Base-by-base conservation (phyloP, 202 grass and related monocot species). In the Cymbopogon flexuosus region DNA sequence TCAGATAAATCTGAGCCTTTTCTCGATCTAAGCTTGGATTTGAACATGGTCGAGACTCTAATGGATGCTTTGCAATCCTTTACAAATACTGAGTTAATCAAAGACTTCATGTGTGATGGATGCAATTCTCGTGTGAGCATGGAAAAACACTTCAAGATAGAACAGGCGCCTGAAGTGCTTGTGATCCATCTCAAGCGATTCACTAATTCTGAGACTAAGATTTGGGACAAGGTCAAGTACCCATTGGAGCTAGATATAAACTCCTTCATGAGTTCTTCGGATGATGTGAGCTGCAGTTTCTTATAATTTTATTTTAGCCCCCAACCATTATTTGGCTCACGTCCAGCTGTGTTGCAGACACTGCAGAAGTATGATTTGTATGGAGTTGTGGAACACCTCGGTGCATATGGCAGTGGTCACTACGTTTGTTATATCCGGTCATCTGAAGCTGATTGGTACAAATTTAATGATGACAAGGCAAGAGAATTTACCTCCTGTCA, bases 101-200 rank as follows among this genome's bases (percentile, higher is more conserved):
- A 86, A 62, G 54, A 60, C 70, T 82, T 82, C 68, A 35, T 51
- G 36, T 86, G 83, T 43, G 83, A 83, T 72, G 79, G 83, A 51
- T 89, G 87, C 61, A 81, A 89, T 57, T 72, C 73, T 73, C 67
- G 34, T 43, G 87, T 83, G 40, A 72, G 65, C 21, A 73, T 82
- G 83, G 87, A 86, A 71, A 89, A 89, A 11, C 87, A 79, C 60
- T 57, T 89, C 5, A 83, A 74, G 60, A 8, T 89, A 64, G 79
- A 86, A 52, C 79, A 83, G 64, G 88, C 79, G 0, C 88, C 88
- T 58, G 79, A 86, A 86, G 88, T 86, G 61, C 79, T 86, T 69
- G 83, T 86, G 39, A 79, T 89, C 51, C 83, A 89, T 46, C 88
- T 89, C 12, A 89, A 89, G 56, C 68, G 83, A 14, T 86, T 89